Base-by-base conservation (phyloP, 2,329 filamentous ascomycete genomes). In the Ceratocystis lukuohia region DNA sequence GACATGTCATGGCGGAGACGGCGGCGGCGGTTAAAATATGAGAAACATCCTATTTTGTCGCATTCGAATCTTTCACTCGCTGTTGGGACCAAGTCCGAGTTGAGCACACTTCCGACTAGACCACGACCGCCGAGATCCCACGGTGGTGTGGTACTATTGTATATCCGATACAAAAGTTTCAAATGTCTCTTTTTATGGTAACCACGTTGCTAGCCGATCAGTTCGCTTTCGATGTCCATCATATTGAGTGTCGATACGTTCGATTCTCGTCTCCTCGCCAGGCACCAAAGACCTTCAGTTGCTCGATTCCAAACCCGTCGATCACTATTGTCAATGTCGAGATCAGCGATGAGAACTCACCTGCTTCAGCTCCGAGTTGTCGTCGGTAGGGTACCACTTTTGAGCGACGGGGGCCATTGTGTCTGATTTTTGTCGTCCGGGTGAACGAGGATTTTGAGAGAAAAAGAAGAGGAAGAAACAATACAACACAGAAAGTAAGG, bases 321-420 rank as follows among this genome's bases (percentile, higher is more conserved):
- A 69, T 68, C 67, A 68, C 69, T 70, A 62, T 70, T 72, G 69
- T 67, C 72, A 70, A 70, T 70, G 67, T 69, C 65, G 37, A 61
- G 63, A 61, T 61, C 46, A 75, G 64, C 59, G 45, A 61, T 48
- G 64, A 65, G 63, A 65, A 89, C 91, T 85, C 86, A 99, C 94
- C 89, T 95, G 93, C 87, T 92, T 96, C 76, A 86, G 85, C 81
- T 88, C 82, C 78, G 84, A 78, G 77, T 93, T 89, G 80, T 96
- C 93, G 80, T 95, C 89, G 77, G 91, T 89, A 79, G 91, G 90
- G 84, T 99, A 99, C 91, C 93, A 99, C 84, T 96, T 97, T 85
- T 89, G 87, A 76, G 93, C 93, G 89, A 95, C 96, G 81, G 96
- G 72, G 82, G 83, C 67, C 67, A 68, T 68, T 68, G 64, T 68